Evolutionary conservation across 768 basidiomycete species (phyloP), one percentile per base, ranked within the genome.

Genomic region (Vararia minispora): DNA sequence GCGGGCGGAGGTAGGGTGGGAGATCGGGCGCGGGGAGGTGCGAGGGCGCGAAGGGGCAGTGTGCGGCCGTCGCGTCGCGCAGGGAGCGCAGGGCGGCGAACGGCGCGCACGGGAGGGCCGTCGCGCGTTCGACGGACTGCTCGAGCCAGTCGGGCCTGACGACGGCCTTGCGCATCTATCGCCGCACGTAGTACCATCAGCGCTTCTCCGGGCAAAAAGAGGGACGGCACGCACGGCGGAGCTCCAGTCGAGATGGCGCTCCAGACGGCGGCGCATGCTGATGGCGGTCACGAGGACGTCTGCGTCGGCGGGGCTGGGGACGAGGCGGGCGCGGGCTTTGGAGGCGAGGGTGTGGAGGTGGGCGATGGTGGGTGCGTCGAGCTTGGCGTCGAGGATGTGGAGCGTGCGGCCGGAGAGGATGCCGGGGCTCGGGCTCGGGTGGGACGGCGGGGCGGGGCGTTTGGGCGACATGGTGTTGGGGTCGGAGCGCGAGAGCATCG

Each of bases 91-190:
- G 39, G 2, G 79, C 79, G 27, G 70, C 64, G 52, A 78, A 86
- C 26, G 63, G 57, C 1, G 61, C 68, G 42, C 61, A 83, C 0
- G 77, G 69, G 3, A 76, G 57, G 0, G 62, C 50, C 12, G 50
- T 58, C 1, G 66, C 62, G 29, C 62, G 57, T 18, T 56, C 50
- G 13, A 74, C 57, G 3, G 78, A 81, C 40, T 79, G 69, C 23
- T 56, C 63, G 13, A 88, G 65, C 85, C 84, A 88, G 23, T 72
- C 61, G 1, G 82, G 80, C 2, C 69, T 76, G 9, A 88, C 81
- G 17, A 86, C 68, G 0, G 69, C 62, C 49, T 80, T 86, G 80
- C 84, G 49, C 6, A 21, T 29, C 9, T 26, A 23, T 33, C 17
- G n/a, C 40, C 14, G 28, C 16, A 3, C 3, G 12, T 3, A 28